These are phyloP conservation scores for Eucalyptus marginata DNA, from an alignment of 345 rosid species.

Conservation along the genomic window DNA sequence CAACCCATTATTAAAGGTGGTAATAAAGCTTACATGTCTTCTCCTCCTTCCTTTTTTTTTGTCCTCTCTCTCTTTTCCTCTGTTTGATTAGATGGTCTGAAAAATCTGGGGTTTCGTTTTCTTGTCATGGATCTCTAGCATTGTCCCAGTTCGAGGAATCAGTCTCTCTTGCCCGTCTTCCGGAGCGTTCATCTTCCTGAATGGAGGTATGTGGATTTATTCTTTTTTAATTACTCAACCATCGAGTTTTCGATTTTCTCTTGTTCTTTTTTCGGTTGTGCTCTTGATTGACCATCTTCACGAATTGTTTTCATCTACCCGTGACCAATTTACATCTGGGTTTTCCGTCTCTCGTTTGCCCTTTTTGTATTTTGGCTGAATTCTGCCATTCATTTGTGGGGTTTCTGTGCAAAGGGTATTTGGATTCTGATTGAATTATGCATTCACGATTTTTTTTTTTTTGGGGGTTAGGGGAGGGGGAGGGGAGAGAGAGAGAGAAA, in stretches of 20 bases:
- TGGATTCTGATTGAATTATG: neutral
- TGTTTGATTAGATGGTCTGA: neutral
- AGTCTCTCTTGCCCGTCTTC: constrained; percentile 15
- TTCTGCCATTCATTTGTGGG: neutral
- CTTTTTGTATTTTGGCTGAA: neutral
- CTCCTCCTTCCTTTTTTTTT: neutral
- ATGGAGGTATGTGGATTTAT: constrained; percentile 27
- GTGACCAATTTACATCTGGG: neutral
- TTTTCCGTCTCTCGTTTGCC: neutral
- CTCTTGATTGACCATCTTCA: neutral
- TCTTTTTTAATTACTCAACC: neutral
- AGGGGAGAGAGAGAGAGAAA: neutral
- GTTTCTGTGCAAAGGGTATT: neutral
- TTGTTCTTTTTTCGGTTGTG: neutral
- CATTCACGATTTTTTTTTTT: neutral
- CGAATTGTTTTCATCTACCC: neutral
- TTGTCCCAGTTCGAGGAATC: constrained; percentile 5
- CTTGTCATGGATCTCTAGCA: constrained; percentile 13
- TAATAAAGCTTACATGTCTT: constrained; percentile 1
- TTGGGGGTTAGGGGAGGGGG: neutral
- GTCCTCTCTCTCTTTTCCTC: neutral
- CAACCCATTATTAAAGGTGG: constrained; percentile 6
- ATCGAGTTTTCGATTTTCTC: neutral
- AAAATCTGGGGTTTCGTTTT: constrained; percentile 22
- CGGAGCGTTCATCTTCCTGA: constrained; percentile 1